These are phyloP conservation scores for Laetiporus sulphureus DNA, from an alignment of 1,284 basidiomycete genomes.

Conservation along the genomic window DNA sequence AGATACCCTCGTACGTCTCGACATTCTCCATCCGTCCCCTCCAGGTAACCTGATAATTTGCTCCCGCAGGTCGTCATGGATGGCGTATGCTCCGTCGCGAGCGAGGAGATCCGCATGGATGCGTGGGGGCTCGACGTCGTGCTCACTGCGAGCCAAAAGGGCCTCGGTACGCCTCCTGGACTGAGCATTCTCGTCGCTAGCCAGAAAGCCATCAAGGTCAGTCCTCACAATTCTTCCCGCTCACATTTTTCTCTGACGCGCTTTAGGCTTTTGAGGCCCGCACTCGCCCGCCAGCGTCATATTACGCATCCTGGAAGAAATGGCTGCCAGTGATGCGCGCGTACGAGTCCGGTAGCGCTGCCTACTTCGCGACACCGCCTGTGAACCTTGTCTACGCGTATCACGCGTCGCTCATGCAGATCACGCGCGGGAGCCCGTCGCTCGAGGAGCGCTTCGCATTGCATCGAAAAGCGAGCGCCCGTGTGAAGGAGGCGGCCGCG, in stretches of 20 bases:
- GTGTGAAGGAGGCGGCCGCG: slow-evolving; percentile 67
- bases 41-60: slow-evolving; percentile 5
- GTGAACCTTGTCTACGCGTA: slow-evolving; percentile 94
- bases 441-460: slow-evolving; percentile 77
- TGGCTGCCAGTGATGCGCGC: slow-evolving; percentile 94
- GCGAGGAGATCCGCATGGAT: slow-evolving; percentile 93
- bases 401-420: slow-evolving; percentile 71
- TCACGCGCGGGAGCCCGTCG: slow-evolving; percentile 53
- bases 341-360: slow-evolving; percentile 69
- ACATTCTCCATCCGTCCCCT: neutral
- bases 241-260: neutral
- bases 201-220: slow-evolving; percentile 69
- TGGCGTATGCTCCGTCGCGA: slow-evolving; percentile 93
- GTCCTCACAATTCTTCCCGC: too few species aligned
- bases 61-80: slow-evolving; percentile 69
- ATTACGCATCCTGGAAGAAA: slow-evolving; percentile 91
- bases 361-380: slow-evolving; percentile 94
- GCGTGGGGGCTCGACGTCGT: slow-evolving; percentile 92
- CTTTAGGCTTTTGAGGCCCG: slow-evolving; percentile 61
- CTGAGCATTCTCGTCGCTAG: slow-evolving; percentile 84
- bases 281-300: slow-evolving; percentile 66
- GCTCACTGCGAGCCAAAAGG: slow-evolving; percentile 90
- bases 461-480: slow-evolving; percentile 70
- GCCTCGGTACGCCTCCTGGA: slow-evolving; percentile 92
- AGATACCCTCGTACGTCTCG: slow-evolving; percentile 62